Base-by-base conservation (phyloP, 768 basidiomycete genomes). In the Hypsizygus marmoreus region DNA sequence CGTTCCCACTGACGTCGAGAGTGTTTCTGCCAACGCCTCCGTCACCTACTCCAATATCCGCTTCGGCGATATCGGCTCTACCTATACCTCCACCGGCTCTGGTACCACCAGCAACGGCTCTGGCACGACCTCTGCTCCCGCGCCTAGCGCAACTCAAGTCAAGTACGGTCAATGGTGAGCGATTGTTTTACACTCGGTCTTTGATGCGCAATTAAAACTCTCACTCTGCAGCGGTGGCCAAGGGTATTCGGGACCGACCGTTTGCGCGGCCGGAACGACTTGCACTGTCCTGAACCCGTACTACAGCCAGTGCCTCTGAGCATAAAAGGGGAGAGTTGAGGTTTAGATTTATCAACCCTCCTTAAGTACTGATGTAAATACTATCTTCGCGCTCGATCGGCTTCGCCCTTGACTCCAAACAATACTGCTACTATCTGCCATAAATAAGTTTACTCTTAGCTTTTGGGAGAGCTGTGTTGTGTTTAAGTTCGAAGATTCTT, bases 1-100 rank as follows among this genome's bases (percentile, higher is more conserved):
- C 49, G 62, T 56, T 10, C 77, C 79, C 47, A 48, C 62, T 6
- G 66, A 73, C 40, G 74, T 79, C 53, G 76, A 78, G 61, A 34
- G 57, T 25, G 42, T 63, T 38, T 45, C 47, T 50, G 56, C 75
- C 39, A 67, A 66, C 59, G 68, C 74, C 17, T 64, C 63, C 24
- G 77, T 80, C 64, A 69, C 65, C 50, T 80, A 62, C 71, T 79
- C 77, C 25, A 79, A 79, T 73, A 79, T 79, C 68, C 71, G 67
- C 58, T 75, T 72, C 60, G 79, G 77, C 43, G 64, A 68, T 59
- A 72, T 79, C 57, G 73, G 45, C 32, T 43, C 53, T 17, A 51
- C 53, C 13, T 50, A 47, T 46, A 45, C 45, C 37, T 41, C 45
- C 10, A 25, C 31, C 17, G 35, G 45, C 16, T 8, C 25, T 30